phyloP scores from a whole-genome alignment of 176 grass and related monocot genomes.

The Phoenix dactylifera region DNA sequence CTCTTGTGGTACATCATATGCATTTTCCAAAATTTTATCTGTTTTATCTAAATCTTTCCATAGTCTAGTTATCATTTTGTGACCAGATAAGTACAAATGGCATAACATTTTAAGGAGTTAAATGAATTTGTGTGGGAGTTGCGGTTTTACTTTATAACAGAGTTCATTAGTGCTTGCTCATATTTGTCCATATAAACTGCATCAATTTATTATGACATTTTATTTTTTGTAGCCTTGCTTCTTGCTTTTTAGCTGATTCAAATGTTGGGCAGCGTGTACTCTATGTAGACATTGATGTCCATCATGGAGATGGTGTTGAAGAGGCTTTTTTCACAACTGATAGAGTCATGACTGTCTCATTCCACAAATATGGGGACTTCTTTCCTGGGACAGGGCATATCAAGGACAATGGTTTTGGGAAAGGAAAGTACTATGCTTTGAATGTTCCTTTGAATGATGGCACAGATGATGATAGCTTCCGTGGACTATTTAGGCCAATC shows the following conservation, averaged over 20 bases:
- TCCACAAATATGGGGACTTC: constrained; percentile 23
- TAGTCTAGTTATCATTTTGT: too few relatives aligned
- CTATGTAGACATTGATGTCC: constrained; percentile 21
- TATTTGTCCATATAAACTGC: neutral
- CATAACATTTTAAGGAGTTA: too few relatives aligned
- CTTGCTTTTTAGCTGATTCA: neutral
- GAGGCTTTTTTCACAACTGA: constrained; percentile 19
- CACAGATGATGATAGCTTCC: constrained; percentile 20
- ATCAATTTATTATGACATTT: neutral
- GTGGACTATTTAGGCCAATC: constrained; percentile 11
- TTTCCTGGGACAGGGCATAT: constrained; percentile 23
- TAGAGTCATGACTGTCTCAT: constrained; percentile 21
- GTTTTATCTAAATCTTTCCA: too few relatives aligned
- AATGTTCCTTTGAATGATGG: constrained; percentile 21
- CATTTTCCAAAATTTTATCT: too few relatives aligned
- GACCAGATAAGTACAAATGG: too few relatives aligned
- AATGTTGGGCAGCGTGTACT: constrained; percentile 7
- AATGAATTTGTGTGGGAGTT: too few relatives aligned
- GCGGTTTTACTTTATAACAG: too few relatives aligned
- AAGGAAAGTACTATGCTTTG: constrained; percentile 20
- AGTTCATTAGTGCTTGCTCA: neutral
- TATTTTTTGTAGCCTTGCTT: neutral
- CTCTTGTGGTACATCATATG: too few relatives aligned
- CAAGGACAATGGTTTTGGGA: constrained; percentile 13
- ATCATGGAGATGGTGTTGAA: constrained; percentile 25